Evolutionary conservation across 495 filamentous ascomycete species (phyloP).

Genomic region (Schizothecium vesticola): DNA sequence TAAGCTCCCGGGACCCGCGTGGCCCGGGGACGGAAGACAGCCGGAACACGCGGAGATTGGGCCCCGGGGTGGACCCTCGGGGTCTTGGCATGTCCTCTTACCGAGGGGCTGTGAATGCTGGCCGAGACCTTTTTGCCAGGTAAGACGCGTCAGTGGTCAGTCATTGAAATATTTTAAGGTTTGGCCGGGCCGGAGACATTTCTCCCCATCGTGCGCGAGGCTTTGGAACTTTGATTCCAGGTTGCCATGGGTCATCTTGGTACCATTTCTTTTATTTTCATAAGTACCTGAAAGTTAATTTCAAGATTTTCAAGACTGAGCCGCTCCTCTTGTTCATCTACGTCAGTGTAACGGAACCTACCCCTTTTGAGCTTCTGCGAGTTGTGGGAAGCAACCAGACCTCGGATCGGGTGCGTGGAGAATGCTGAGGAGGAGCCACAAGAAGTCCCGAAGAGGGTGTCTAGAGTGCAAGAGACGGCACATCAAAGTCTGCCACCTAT

Average conservation of each 20-base stretch:
- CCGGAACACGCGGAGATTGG: background rate
- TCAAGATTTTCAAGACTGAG: background rate
- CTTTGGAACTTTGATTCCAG: background rate
- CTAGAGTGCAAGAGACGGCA: constrained; percentile 54
- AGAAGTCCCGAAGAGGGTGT: constrained; percentile 54
- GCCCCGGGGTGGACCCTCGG: background rate
- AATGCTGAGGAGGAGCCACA: constrained; percentile 42
- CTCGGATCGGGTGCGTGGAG: background rate
- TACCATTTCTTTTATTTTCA: background rate
- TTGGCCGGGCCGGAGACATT: background rate
- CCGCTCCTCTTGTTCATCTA: background rate
- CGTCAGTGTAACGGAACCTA: background rate
- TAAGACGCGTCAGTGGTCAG: background rate
- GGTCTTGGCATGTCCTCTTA: background rate
- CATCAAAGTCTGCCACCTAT: constrained; percentile 41
- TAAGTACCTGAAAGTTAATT: background rate
- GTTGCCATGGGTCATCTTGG: background rate
- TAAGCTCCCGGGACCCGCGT: background rate
- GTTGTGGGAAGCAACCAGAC: background rate
- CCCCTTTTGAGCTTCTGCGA: background rate
- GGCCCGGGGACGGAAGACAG: background rate
- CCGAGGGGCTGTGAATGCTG: background rate
- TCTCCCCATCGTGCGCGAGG: background rate
- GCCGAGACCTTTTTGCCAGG: background rate
- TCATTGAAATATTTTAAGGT: background rate